Base-by-base conservation (phyloP, 2,329 filamentous ascomycete species). In the Colletotrichum coccodes region DNA sequence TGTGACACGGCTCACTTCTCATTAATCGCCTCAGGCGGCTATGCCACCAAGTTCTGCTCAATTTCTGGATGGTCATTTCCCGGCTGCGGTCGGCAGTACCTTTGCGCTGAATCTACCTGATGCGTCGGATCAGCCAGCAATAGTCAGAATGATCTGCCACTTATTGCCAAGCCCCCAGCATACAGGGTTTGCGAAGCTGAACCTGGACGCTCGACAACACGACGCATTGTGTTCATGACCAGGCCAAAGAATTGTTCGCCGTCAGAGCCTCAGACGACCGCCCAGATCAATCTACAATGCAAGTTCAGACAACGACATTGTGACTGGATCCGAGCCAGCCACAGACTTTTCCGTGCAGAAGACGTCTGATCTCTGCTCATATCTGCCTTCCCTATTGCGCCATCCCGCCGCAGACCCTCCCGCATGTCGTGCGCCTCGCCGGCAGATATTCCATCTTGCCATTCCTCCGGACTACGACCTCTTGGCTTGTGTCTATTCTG, bases 1-100 rank as follows among this genome's bases (percentile, higher is more conserved):
- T 59, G 46, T 53, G 60, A 54, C 60, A 40, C 47, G 65, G 65
- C 65, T 68, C 65, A 64, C 65, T 59, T 64, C 46, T 68, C 65
- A 59, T 18, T 16, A 34, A n/a, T 38, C 42, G 38, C 30, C 30
- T n/a, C 16, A 28, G 44, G 57, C 44, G 57, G 23, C 16, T 28
- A 21, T 36, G 14, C 40, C 26, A 32, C 40, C 40, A 32, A 34
- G n/a, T 47, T 7, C 23, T 52, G 36, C 40, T 36, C 32, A 59
- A 50, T 28, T 53, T 47, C 23, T 11, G 30, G 40, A 18, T 9
- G 32, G 16, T 44, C 18, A 26, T 36, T 28, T 12, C 30, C 44
- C 28, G 11, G 18, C 53, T 44, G 23, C 38, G 9, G 38, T 44
- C 53, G n/a, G n/a, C n/a, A n/a, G 28, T 57, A 57, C 3, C 36